Base-by-base conservation (phyloP, 2,329 filamentous ascomycete species). In the Herpotrichia juniperi region DNA sequence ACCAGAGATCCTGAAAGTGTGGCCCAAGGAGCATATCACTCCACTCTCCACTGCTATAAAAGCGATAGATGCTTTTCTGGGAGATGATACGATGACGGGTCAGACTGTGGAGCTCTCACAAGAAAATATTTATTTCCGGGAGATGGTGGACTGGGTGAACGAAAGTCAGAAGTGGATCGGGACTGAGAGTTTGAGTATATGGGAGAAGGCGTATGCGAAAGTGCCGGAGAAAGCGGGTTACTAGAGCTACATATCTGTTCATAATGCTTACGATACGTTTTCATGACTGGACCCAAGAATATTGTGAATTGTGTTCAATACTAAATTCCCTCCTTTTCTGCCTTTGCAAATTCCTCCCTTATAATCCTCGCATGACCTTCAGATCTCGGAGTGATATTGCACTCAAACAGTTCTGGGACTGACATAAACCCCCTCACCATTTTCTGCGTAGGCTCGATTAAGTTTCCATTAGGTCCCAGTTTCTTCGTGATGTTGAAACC, bases 101-200 rank as follows among this genome's bases (percentile, higher is more conserved):
- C 67, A 77, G 56, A 64, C 65, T 7, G 74, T 78, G 12, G 77
- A 79, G 60, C 59, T 78, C 42, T 67, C 64, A 3, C 61, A 73
- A 50, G 75, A 75, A n/a, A 65, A 74, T 5, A 63, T 79, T 10
- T 73, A 72, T 43, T 76, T 78, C 46, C 70, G 75, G 43, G 53
- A 74, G 44, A 68, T 66, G 50, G 58, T 68, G 22, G 72, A 73
- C 12, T 78, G 68, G 58, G 62, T 66, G 8, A 74, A 75, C 55
- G 69, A 73, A 46, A 78, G 75, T 55, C 72, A 75, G 57, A 66
- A 62, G 44, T 78, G 73, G 70, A 64, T 73, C 51, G 68, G 66
- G 2, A 43, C 55, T 22, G 54, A 73, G 54, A 66, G 68, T 48
- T 42, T 59, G 43, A 44, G 42, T 16, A 57, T 74, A 31, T 75